Base-by-base conservation (phyloP, 306 rosid species). In the Hippophae gyantsensis region DNA sequence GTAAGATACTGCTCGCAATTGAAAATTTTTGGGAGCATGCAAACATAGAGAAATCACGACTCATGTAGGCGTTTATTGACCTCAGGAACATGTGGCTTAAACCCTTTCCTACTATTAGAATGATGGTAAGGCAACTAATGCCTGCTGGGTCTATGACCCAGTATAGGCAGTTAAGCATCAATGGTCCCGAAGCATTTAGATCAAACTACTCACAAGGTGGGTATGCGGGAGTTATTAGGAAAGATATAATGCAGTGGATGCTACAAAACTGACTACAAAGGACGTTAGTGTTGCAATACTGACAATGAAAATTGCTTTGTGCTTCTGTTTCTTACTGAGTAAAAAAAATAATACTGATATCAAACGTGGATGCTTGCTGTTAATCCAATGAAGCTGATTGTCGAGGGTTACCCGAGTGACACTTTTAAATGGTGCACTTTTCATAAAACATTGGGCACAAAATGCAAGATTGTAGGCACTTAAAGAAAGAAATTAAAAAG, bases 171-270 rank as follows among this genome's bases (percentile, higher is more conserved):
- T 78, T 85, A 14, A 62, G 73, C 60, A 44, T 45, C 49, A 68
- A 48, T 14, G 56, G 66, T 3, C 66, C 82, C 27, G 79, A 52
- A 50, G 43, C 48, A n/a, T 64, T 49, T 23, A 62, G 78, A 8
- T 65, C 80, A 8, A 71, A 60, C 57, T 65, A 66, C 57, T 43
- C 54, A 9, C 54, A 46, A 41, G 76, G 75, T 57, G 70, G 75
- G 77, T 75, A 73, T 5, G 88, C 49, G 48, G 81, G 79, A 58
- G 87, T 77, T 66, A 57, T 87, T 7, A 68, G 98, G 72, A 77
- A 69, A 48, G 95, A 89, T 70, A 79, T 89, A 69, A 57, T 71
- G 87, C 87, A 78, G 57, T 89, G 95, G 92, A 79, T 89, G 92
- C 66, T 62, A 68, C 82, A 52, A 60, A 79, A 72, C 60, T 82